These are phyloP conservation scores for Fusarium marasasianum DNA, from an alignment of 2,329 filamentous ascomycete species.

Conservation along the genomic window DNA sequence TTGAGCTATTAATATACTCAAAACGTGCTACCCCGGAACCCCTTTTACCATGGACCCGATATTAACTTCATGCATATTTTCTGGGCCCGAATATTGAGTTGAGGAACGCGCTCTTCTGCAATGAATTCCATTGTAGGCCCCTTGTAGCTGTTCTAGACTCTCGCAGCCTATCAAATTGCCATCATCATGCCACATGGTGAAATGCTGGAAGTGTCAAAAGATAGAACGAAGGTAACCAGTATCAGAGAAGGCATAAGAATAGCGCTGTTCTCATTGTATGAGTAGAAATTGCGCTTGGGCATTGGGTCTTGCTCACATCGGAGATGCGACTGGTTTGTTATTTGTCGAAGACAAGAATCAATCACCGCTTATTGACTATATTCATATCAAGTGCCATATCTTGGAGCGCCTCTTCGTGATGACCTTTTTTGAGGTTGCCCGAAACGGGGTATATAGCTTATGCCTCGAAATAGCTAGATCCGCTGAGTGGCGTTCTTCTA, in stretches of 20 bases:
- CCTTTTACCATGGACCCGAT: background rate
- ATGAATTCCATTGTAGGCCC: too few relatives aligned
- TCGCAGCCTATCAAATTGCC: background rate
- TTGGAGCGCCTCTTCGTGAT: fast-evolving
- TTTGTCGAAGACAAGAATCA: background rate
- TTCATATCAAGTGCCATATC: fast-evolving
- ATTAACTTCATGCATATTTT: background rate
- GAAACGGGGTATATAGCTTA: background rate
- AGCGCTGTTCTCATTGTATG: fast-evolving
- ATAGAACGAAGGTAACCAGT: fast-evolving
- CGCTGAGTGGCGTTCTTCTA: background rate
- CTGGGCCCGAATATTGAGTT: too few relatives aligned
- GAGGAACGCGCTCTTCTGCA: fast-evolving
- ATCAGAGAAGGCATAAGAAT: background rate
- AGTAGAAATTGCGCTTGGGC: background rate
- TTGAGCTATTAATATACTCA: background rate
- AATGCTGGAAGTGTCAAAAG: fast-evolving
- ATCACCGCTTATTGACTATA: background rate
- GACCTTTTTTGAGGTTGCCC: background rate
- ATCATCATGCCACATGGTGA: fast-evolving
- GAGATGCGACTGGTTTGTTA: background rate
- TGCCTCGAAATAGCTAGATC: background rate
- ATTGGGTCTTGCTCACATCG: background rate
- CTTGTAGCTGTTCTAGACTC: too few relatives aligned
- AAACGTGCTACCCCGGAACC: background rate